Evolutionary conservation across 148 eudicot species (phyloP), one percentile per base, ranked within the genome.

Genomic region (Silene conica): DNA sequence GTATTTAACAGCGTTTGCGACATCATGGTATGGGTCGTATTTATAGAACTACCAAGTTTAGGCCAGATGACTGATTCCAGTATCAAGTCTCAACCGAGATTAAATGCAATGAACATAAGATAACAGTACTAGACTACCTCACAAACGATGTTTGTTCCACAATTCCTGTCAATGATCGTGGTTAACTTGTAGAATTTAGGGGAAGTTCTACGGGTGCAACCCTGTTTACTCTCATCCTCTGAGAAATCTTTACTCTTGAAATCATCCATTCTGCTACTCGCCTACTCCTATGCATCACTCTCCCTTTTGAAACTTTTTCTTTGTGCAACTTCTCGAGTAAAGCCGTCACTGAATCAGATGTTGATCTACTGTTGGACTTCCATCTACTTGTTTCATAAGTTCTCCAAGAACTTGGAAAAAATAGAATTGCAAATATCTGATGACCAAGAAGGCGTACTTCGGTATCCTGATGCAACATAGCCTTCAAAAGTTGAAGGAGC

Each of bases 371-470:
- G 71, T 70, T 83, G 20, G 94, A 82, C 34, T 84, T 82, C 86
- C 87, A 83, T 80, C 80, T 88, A 77, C 80, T 92, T 63, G 89
- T 75, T 73, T 83, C 84, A 71, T 76, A 77, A 61, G 79, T 67
- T 77, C 77, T 82, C 76, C 79, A 73, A 57, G 93, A 83, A 73
- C 79, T 86, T 34, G 90, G 93, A 65, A 82, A 80, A 22, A 92
- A 83, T 71, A 95, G 87, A 78, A 85, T 81, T 73, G 87, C 84
- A 73, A 89, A 90, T 74, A 95, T 85, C 22, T 89, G 92, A 83
- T 95, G 99, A 41, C 87, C 94, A 63, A 92, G 87, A 52, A 86
- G 74, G 60, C 99, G 99, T 45, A 89, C 81, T 82, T 95, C 99
- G 59, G 85, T 81, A 78, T 90, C 96, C 5, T 91, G 78, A 82